A percentile compares a stretch with the other conserved stretches of the same genome.
These are phyloP conservation scores for Aspergillus sp. DNA, from an alignment of 2,329 filamentous ascomycete species.

Conservation along the genomic window DNA sequence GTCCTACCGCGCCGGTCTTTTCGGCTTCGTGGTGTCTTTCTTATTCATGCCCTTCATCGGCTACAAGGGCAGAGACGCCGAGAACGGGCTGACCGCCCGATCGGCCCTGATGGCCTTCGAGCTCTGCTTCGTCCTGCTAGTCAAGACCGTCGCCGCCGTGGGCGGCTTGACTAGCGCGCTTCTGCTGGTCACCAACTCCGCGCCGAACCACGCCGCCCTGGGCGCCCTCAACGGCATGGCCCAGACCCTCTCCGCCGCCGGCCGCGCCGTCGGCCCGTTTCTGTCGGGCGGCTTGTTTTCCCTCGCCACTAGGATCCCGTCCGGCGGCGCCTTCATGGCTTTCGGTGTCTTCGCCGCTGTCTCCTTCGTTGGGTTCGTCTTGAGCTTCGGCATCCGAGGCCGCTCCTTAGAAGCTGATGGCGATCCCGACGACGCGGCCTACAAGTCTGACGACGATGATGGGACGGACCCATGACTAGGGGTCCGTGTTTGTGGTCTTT, in stretches of 20 bases:
- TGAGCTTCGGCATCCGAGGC: conserved; percentile 69
- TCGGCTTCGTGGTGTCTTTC: conserved; percentile 75
- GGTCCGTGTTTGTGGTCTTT: background rate
- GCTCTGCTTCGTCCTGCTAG: conserved; percentile 66
- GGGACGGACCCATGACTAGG: background rate
- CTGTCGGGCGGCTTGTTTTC: conserved; percentile 81
- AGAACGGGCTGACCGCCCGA: conserved; percentile 50
- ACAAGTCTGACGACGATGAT: conserved; percentile 41
- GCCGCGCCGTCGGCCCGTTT: conserved; percentile 79
- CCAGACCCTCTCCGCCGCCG: conserved; percentile 84
- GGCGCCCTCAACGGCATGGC: conserved; percentile 89
- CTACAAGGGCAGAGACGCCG: conserved; percentile 54
- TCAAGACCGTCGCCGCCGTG: conserved; percentile 86
- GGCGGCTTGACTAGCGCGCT: conserved; percentile 84
- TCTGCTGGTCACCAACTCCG: conserved; percentile 84
- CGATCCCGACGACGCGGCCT: conserved; percentile 31
- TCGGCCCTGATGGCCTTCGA: conserved; percentile 68
- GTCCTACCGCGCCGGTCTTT: conserved; percentile 68
- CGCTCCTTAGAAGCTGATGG: conserved; percentile 50
- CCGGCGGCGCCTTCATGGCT: conserved; percentile 73
- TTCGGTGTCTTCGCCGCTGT: conserved; percentile 85
- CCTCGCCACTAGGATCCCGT: conserved; percentile 59
- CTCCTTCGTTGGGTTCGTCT: conserved; percentile 66
- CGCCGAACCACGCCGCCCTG: conserved; percentile 72
- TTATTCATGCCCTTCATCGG: conserved; percentile 82